Percentiles rank a stretch among this genome's conserved stretches.
phyloP scores from a whole-genome alignment of 148 eudicot genomes.

The Rhododendron molle region DNA sequence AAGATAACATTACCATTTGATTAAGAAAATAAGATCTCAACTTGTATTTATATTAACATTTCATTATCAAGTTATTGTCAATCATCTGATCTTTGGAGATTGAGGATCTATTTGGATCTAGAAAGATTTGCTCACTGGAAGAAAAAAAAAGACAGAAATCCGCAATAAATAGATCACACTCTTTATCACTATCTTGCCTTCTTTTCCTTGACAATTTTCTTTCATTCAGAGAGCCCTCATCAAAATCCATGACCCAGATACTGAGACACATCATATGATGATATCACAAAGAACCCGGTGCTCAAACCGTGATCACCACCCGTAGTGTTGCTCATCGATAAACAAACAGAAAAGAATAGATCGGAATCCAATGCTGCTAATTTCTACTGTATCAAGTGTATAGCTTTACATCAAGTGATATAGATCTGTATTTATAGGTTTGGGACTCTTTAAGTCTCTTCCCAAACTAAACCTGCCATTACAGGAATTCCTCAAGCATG shows the following conservation, averaged over 20 bases:
- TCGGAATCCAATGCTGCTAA: neutral
- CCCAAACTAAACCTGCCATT: neutral
- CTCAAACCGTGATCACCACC: neutral
- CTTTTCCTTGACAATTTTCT: neutral
- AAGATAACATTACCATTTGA: too few relatives aligned
- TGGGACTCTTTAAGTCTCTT: neutral
- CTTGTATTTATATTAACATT: too few relatives aligned
- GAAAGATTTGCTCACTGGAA: too few relatives aligned
- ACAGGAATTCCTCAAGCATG: neutral
- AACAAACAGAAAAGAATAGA: neutral
- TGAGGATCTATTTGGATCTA: too few relatives aligned
- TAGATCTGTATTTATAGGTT: neutral
- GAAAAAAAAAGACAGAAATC: neutral
- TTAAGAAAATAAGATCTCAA: too few relatives aligned
- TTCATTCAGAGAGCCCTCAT: neutral
- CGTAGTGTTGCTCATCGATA: neutral
- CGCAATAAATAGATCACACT: neutral
- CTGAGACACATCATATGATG: neutral
- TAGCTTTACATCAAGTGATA: neutral
- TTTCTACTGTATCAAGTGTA: neutral
- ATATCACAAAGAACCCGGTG: neutral
- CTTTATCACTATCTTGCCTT: neutral
- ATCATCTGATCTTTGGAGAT: too few relatives aligned
- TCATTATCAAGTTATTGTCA: too few relatives aligned
- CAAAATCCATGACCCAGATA: neutral